A percentile compares a stretch with the other conserved stretches of the same genome.
Conservation (phyloP, 73 alveolate species). For the Blepharisma japonicum region DNA sequence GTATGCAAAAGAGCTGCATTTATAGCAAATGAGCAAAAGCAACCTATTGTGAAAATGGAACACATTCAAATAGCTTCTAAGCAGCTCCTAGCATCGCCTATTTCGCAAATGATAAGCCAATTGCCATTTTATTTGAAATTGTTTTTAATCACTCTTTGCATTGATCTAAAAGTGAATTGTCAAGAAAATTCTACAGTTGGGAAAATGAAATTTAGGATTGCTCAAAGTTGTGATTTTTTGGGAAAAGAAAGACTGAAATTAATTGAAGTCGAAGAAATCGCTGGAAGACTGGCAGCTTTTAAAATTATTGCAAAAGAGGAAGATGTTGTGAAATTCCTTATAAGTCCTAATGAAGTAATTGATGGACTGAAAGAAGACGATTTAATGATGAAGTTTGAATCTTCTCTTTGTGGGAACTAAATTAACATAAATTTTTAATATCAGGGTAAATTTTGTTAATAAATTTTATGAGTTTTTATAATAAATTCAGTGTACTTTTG, state of each 20-base stretch:
- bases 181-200: not conserved
- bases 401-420: too few relatives aligned
- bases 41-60: conserved; percentile 32
- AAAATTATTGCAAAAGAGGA: not conserved
- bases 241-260: not conserved
- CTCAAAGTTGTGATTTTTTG: not conserved
- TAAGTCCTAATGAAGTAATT: not conserved
- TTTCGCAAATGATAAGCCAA: not conserved
- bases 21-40: not conserved
- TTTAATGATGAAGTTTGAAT: too few relatives aligned
- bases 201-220: not conserved
- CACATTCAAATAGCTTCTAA: conserved; percentile 41
- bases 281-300: not conserved
- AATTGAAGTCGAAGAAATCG: not conserved
- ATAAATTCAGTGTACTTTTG: too few relatives aligned
- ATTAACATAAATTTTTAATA: too few relatives aligned
- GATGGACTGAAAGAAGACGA: not conserved
- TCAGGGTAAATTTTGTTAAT: too few relatives aligned
- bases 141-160: not conserved
- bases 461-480: too few relatives aligned
- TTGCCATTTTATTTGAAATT: not conserved
- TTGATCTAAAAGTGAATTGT: not conserved
- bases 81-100: not conserved
- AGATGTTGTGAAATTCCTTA: not conserved
- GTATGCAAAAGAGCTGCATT: conserved; percentile 78